Percentiles rank a stretch among this genome's conserved stretches.
Evolutionary conservation across 73 alveolate genomes (phyloP).

Genomic region (Uronychia setigera): DNA sequence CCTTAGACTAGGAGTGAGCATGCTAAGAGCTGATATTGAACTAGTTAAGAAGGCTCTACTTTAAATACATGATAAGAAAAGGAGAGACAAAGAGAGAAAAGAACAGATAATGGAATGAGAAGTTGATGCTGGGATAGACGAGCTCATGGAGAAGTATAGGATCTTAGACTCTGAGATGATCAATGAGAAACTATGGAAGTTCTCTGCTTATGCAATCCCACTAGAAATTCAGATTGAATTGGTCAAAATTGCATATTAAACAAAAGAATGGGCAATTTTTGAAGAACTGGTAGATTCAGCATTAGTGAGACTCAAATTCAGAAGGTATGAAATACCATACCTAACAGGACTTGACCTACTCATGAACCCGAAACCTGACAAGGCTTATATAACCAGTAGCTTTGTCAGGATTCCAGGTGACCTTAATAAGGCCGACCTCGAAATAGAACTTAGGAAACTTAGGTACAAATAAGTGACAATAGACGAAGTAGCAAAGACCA

Average conservation of each 20-base stretch:
- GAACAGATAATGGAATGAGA: slow-evolving; percentile 67
- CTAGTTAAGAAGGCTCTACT: slow-evolving; percentile 84
- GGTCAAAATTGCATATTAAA: slow-evolving; percentile 89
- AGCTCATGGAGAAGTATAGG: slow-evolving; percentile 86
- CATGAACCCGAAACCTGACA: slow-evolving; percentile 85
- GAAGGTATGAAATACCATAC: slow-evolving; percentile 96
- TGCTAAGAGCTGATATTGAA: slow-evolving; percentile 90
- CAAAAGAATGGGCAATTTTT: slow-evolving; percentile 83
- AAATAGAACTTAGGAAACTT: slow-evolving; percentile 82
- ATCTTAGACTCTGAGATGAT: slow-evolving; percentile 87
- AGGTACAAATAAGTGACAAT: slow-evolving; percentile 73
- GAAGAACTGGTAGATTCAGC: slow-evolving; percentile 84
- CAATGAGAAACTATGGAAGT: slow-evolving; percentile 90
- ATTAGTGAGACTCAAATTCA: slow-evolving; percentile 85
- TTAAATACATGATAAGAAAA: slow-evolving; percentile 76
- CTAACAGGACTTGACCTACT: slow-evolving; percentile 89
- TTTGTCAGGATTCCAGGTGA: slow-evolving; percentile 93
- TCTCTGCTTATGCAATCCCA: slow-evolving; percentile 88
- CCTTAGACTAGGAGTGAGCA: slow-evolving; percentile 72
- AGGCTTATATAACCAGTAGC: slow-evolving; percentile 94
- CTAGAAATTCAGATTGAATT: slow-evolving; percentile 95
- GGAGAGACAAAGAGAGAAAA: slow-evolving; percentile 84
- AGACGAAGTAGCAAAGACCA: not conserved
- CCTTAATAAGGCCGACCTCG: slow-evolving; percentile 85
- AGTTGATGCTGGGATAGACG: slow-evolving; percentile 85